A percentile compares a stretch with the other conserved stretches of the same genome.
Evolutionary conservation across 331 rosid genomes (phyloP).

Genomic region (Erythrophleum ivorense): DNA sequence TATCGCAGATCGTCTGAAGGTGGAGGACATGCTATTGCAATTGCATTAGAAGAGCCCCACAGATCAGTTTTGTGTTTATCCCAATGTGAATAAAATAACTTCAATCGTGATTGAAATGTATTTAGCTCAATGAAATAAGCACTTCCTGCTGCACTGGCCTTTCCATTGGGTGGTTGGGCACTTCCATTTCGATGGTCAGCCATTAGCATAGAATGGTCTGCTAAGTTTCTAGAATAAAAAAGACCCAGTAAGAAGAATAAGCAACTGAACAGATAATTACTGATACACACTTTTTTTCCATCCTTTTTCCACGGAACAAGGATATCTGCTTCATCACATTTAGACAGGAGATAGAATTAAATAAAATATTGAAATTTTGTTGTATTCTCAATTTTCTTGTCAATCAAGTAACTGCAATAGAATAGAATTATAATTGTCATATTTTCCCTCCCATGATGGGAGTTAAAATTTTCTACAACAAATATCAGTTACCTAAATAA

Average conservation of each 20-base stretch:
- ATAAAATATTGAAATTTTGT: neutral
- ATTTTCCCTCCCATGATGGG: neutral
- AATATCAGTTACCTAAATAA: neutral
- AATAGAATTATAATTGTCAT: neutral
- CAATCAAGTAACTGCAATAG: constrained; percentile 19
- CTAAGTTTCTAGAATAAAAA: constrained; percentile 1
- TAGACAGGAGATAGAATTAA: neutral
- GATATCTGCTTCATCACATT: neutral
- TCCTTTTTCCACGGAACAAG: neutral
- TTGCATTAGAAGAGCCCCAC: constrained; percentile 8
- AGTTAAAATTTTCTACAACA: constrained; percentile 1
- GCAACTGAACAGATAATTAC: neutral
- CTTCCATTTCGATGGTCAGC: constrained; percentile 57
- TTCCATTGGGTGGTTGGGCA: constrained; percentile 43
- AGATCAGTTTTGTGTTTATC: neutral
- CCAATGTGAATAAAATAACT: constrained; percentile 32
- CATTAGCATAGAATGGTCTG: constrained; percentile 28
- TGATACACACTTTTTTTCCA: neutral
- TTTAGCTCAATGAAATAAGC: constrained; percentile 52
- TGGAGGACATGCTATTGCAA: constrained; percentile 5
- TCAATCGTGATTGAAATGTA: constrained; percentile 48
- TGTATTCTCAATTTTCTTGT: constrained; percentile 2
- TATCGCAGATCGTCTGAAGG: constrained; percentile 12
- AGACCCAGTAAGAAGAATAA: neutral
- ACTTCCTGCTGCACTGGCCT: constrained; percentile 42